Evolutionary conservation across 1,284 basidiomycete genomes (phyloP), one percentile per base, ranked within the genome.

Genomic region (Sphagnurus paluster): DNA sequence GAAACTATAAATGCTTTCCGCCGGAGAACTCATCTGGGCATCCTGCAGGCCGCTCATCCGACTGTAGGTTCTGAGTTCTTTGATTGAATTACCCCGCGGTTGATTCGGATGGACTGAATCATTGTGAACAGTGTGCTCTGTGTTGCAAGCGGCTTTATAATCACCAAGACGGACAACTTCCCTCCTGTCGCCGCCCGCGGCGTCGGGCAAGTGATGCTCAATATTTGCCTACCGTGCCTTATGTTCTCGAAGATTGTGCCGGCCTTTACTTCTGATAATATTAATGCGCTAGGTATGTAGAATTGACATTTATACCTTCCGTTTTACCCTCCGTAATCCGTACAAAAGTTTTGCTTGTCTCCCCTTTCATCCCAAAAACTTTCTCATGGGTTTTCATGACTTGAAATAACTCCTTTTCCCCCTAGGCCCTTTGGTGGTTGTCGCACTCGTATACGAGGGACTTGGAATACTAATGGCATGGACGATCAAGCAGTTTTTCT

Each of bases 241-340:
- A 71, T 91, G 67, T 90, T 92, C 62, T 82, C 83, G 2, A 88
- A 84, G 53, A 88, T 92, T 50, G 76, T 91, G 0, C 80, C 87
- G 0, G 79, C 87, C 0, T 89, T 93, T 55, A 81, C 74, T 1
- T 58, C 76, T 0, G 72, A 84, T 19, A 90, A 89, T 55, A 72
- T 88, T 25, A 50, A 65, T 19, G 77, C 80, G 2, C 66, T 91
- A 32, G 87, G 89, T 73, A n/a, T n/a, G n/a, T n/a, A n/a, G n/a
- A n/a, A n/a, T n/a, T n/a, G n/a, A n/a, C n/a, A n/a, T n/a, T n/a
- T n/a, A n/a, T n/a, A n/a, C n/a, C n/a, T n/a, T n/a, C n/a, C n/a
- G n/a, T n/a, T n/a, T n/a, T n/a, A n/a, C n/a, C n/a, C n/a, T n/a
- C n/a, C n/a, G n/a, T n/a, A n/a, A n/a, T n/a, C n/a, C n/a, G n/a